Evolutionary conservation across 192 early-diverging fungal species (phyloP).

Genomic region (Entomortierella beljakovae): DNA sequence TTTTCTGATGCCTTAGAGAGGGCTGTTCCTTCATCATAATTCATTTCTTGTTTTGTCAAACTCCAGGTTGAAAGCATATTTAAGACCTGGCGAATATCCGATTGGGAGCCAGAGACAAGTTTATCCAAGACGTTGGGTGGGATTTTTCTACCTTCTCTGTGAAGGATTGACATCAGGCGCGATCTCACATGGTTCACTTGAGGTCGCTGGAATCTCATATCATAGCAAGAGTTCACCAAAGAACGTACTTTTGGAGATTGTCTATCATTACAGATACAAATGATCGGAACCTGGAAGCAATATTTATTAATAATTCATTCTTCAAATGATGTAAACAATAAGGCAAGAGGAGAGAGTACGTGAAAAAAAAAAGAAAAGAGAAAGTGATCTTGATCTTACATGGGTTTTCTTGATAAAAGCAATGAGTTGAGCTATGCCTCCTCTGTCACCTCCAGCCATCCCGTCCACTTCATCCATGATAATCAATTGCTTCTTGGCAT

Average conservation of each 20-base stretch:
- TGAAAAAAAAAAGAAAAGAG: no score
- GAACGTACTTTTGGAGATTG: constrained; percentile 86
- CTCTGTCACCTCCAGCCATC: constrained; percentile 97
- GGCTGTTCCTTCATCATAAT: constrained; percentile 84
- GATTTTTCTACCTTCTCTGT: constrained; percentile 80
- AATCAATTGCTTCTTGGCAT: constrained; percentile 71
- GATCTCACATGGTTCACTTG: constrained; percentile 78
- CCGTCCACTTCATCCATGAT: constrained; percentile 99
- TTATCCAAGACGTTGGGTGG: constrained; percentile 83
- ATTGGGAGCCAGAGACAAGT: constrained; percentile 81
- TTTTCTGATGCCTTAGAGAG: constrained; percentile 66
- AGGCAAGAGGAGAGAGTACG: no score
- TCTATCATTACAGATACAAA: constrained; percentile 99
- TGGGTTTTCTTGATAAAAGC: constrained; percentile 87
- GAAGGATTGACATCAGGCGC: constrained; percentile 76
- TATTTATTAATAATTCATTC: background rate
- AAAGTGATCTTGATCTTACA: constrained; percentile 4
- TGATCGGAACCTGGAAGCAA: constrained; percentile 85
- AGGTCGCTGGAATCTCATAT: constrained; percentile 83
- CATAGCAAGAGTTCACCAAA: constrained; percentile 85
- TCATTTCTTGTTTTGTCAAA: constrained; percentile 71
- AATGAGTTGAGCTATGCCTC: constrained; percentile 89
- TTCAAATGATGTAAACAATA: no score
- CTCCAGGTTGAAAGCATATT: constrained; percentile 95
- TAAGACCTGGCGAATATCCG: constrained; percentile 97